phyloP scores from a whole-genome alignment of 441 rosid species.

The Dalechampia spathulata region DNA sequence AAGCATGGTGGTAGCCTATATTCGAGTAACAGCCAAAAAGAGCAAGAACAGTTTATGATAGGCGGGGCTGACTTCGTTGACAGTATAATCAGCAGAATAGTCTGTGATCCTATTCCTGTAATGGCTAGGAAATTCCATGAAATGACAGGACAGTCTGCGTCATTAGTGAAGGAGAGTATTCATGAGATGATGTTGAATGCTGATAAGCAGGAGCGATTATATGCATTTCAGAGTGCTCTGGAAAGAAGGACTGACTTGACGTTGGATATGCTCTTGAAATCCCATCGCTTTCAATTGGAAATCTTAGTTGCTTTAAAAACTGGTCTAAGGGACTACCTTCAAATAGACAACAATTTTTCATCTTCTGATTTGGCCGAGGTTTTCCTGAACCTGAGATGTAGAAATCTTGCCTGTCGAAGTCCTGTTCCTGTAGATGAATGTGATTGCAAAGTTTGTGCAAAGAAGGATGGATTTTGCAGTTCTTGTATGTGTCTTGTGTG shows the following conservation, averaged over 20 bases:
- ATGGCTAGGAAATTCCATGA: constrained; percentile 79
- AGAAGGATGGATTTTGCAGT: constrained; percentile 90
- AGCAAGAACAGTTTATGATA: constrained; percentile 34
- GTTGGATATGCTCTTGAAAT: constrained; percentile 49
- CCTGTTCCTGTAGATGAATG: constrained; percentile 89
- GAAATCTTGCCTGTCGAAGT: constrained; percentile 64
- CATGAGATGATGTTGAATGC: constrained; percentile 59
- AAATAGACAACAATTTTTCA: constrained; percentile 38
- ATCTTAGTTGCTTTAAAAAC: constrained; percentile 79
- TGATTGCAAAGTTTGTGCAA: constrained; percentile 81
- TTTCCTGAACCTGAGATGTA: constrained; percentile 72
- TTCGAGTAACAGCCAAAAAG: constrained; percentile 59
- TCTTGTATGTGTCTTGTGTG: constrained; percentile 96
- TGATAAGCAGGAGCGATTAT: constrained; percentile 48
- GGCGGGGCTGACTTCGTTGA: constrained; percentile 74
- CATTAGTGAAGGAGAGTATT: constrained; percentile 63
- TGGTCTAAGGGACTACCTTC: constrained; percentile 68
- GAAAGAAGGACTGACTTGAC: constrained; percentile 61
- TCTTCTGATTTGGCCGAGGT: constrained; percentile 83
- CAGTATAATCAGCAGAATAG: constrained; percentile 51
- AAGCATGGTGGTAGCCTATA: constrained; percentile 46
- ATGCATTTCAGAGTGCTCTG: constrained; percentile 48
- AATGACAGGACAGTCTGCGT: constrained; percentile 59
- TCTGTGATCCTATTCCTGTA: constrained; percentile 65
- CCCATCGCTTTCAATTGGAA: constrained; percentile 77